Conservation (phyloP, 306 rosid genomes). For the Cucurbita maxima region DNA sequence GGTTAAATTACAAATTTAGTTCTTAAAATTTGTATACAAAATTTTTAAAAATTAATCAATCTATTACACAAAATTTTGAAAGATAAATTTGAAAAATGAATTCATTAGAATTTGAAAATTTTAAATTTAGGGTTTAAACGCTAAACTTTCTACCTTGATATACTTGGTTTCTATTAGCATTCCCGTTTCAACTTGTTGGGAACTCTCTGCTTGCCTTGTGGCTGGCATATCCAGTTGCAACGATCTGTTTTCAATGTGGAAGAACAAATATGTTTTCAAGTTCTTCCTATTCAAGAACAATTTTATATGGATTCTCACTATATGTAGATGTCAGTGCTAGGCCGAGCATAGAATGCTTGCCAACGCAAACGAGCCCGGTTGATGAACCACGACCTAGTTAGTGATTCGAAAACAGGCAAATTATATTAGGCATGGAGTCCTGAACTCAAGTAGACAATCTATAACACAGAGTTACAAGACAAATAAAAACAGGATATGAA, state of each 20-base stretch:
- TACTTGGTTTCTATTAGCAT: not conserved
- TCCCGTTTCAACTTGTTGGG: not conserved
- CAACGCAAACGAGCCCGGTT: conserved; percentile 14
- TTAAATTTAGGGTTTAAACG: too few species aligned
- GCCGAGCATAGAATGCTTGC: conserved; percentile 61
- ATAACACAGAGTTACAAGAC: not conserved
- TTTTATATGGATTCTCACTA: not conserved
- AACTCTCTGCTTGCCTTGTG: not conserved
- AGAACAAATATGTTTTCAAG: not conserved
- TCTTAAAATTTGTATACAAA: too few species aligned
- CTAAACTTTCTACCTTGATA: not conserved
- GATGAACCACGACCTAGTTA: conserved; percentile 39
- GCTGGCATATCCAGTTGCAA: not conserved
- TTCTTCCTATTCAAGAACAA: not conserved
- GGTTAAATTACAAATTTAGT: too few species aligned
- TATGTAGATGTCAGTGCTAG: conserved; percentile 47
- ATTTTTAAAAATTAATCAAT: too few species aligned
- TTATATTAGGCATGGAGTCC: too few species aligned
- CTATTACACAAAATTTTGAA: too few species aligned
- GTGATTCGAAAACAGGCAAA: too few species aligned
- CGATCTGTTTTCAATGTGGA: not conserved
- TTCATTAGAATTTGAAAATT: too few species aligned
- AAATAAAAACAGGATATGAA: not conserved
- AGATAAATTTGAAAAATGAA: too few species aligned
- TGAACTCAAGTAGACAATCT: too few species aligned